Evolutionary conservation across 2,329 filamentous ascomycete species (phyloP).

Genomic region (Ascochyta clinopodiicola): DNA sequence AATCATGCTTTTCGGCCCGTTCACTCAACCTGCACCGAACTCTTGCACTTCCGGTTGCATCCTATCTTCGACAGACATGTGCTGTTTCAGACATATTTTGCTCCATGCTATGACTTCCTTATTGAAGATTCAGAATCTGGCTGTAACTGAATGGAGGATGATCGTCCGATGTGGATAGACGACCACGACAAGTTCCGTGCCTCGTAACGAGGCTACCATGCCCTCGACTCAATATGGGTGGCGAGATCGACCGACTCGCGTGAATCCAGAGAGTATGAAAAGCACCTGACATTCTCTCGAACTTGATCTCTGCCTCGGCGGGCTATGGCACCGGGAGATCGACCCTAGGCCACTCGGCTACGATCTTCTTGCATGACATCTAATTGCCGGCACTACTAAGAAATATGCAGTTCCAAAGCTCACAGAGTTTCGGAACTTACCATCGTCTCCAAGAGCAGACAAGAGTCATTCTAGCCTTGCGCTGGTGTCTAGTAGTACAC

Average conservation of each 20-base stretch:
- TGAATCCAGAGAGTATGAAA: not conserved
- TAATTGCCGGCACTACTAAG: not conserved
- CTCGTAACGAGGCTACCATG: not conserved
- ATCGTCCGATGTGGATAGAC: not conserved
- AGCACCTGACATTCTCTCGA: too few species aligned
- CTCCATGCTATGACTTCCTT: not conserved
- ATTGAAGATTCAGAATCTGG: not conserved
- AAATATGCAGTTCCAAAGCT: not conserved
- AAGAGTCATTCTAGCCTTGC: conserved; percentile 8
- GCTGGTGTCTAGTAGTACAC: not conserved
- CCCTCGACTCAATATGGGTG: not conserved
- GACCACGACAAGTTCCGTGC: not conserved
- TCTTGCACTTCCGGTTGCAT: too few species aligned
- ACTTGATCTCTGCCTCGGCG: not conserved
- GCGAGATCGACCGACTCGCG: conserved; percentile 4
- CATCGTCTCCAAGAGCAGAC: not conserved
- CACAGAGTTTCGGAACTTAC: not conserved
- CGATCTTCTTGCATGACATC: not conserved
- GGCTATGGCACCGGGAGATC: conserved; percentile 8
- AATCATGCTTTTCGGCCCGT: not conserved
- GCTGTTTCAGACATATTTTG: not conserved
- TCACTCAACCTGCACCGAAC: not conserved
- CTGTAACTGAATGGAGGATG: not conserved
- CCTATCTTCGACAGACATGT: not conserved
- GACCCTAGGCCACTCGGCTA: not conserved